These are phyloP conservation scores for Dovyalis caffra DNA, from an alignment of 345 rosid species.

Conservation along the genomic window DNA sequence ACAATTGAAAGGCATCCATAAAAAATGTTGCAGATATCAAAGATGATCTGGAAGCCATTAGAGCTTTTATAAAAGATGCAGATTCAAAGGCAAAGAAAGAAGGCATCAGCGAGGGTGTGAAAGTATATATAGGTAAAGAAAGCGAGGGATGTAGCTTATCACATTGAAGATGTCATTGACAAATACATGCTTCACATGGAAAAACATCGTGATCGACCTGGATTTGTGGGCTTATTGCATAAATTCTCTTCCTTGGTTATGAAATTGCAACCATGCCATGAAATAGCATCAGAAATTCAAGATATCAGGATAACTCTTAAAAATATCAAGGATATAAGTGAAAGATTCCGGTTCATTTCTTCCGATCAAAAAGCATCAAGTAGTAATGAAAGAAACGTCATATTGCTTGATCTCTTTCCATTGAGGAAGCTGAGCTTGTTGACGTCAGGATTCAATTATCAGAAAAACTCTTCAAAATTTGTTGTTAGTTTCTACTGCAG, in stretches of 20 bases:
- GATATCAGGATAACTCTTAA: slow-evolving; percentile 18
- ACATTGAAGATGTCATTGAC: too few relatives aligned
- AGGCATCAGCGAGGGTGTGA: not conserved
- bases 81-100: slow-evolving; percentile 26
- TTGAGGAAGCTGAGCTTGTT: slow-evolving; percentile 36
- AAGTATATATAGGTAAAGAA: slow-evolving; percentile 36
- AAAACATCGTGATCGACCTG: slow-evolving; percentile 10
- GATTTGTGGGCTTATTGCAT: not conserved
- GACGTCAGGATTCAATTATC: slow-evolving; percentile 39
- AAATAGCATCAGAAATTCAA: slow-evolving; percentile 15
- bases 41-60: slow-evolving; percentile 7
- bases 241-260: slow-evolving; percentile 17
- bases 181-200: too few relatives aligned
- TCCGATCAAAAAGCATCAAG: slow-evolving; percentile 4
- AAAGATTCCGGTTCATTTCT: slow-evolving; percentile 1
- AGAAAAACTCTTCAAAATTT: slow-evolving; percentile 16
- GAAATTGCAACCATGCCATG: slow-evolving; percentile 30
- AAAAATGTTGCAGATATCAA: slow-evolving; percentile 16
- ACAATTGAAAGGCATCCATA: not conserved
- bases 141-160: too few relatives aligned
- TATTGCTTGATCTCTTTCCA: slow-evolving; percentile 32
- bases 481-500: not conserved
- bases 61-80: slow-evolving; percentile 30
- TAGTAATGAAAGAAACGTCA: too few relatives aligned
- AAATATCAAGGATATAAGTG: not conserved